A percentile compares a stretch with the other conserved stretches of the same genome.
phyloP scores from a whole-genome alignment of 208 protist genomes.

The Sergeia podlipaevii region DNA sequence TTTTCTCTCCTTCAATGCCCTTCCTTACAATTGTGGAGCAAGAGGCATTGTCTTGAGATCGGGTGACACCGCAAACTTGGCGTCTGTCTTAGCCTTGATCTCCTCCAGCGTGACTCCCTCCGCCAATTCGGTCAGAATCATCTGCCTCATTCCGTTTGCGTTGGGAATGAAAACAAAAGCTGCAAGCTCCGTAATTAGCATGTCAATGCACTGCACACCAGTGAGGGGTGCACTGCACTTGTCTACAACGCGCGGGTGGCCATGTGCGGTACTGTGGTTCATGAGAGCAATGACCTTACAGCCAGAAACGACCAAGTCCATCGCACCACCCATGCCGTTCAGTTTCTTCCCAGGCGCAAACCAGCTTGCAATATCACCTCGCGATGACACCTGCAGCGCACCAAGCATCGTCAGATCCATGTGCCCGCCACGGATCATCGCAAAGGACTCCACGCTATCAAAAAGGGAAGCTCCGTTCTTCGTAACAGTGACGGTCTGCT shows the following conservation, averaged over 20 bases:
- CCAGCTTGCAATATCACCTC: conserved; percentile 98
- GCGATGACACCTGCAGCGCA: conserved; percentile 91
- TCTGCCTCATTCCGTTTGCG: no score
- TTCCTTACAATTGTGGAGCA: no score
- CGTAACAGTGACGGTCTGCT: conserved; percentile 84
- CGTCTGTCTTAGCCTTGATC: conserved; percentile 38
- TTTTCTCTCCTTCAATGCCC: no score
- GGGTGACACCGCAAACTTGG: conserved; percentile 25
- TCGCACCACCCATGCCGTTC: conserved; percentile 97
- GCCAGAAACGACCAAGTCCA: conserved; percentile 94
- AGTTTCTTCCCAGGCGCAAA: conserved; percentile 97
- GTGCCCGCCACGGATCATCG: conserved; percentile 97
- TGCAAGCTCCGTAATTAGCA: conserved; percentile 96
- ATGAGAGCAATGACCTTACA: conserved; percentile 96
- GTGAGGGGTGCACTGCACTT: conserved; percentile 93
- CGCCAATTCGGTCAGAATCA: conserved; percentile 92
- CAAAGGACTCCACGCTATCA: conserved; percentile 92
- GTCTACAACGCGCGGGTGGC: conserved; percentile 93
- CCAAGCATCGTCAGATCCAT: conserved; percentile 97
- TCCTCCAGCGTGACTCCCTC: conserved; percentile 92
- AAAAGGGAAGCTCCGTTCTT: conserved; percentile 88
- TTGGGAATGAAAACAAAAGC: conserved; percentile 96
- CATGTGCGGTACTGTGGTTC: conserved; percentile 95
- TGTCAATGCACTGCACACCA: conserved; percentile 83
- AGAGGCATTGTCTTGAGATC: conserved; percentile 11